Percentiles rank a stretch among this genome's conserved stretches.
Evolutionary conservation across 1,139 yeast genomes (phyloP).

Genomic region (Dujonia santamariae): DNA sequence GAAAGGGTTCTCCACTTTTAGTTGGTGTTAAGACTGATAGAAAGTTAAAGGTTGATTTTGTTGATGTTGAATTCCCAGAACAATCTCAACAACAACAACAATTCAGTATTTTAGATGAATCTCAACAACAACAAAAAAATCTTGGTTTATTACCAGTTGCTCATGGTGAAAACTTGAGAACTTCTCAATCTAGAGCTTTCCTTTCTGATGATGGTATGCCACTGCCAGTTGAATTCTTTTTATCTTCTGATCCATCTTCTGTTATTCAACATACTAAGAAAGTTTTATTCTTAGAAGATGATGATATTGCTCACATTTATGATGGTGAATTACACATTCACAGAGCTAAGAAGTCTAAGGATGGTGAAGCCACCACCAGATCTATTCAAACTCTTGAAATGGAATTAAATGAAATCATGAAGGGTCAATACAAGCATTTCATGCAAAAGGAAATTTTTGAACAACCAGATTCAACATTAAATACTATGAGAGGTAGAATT

Average conservation of each 20-base stretch:
- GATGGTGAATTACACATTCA: slow-evolving; percentile 99
- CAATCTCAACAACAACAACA: slow-evolving; percentile 12
- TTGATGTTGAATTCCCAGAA: slow-evolving; percentile 94
- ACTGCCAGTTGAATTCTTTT: slow-evolving; percentile 91
- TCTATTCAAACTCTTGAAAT: slow-evolving; percentile 94
- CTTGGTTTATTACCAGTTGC: slow-evolving; percentile 36
- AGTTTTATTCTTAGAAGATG: slow-evolving; percentile 94
- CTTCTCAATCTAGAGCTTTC: slow-evolving; percentile 91
- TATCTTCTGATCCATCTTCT: slow-evolving; percentile 98
- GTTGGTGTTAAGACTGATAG: slow-evolving; percentile 96
- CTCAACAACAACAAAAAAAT: slow-evolving; percentile 12
- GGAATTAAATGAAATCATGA: slow-evolving; percentile 97
- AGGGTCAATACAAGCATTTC: slow-evolving; percentile 92
- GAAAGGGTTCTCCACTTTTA: slow-evolving; percentile 96
- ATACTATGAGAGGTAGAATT: slow-evolving; percentile 99
- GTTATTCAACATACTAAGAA: slow-evolving; percentile 96
- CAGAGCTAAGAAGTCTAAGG: slow-evolving; percentile 80
- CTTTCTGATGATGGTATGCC: slow-evolving; percentile 89
- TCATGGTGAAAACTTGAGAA: slow-evolving; percentile 61
- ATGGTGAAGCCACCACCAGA: slow-evolving; percentile 89
- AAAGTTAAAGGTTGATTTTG: slow-evolving; percentile 95
- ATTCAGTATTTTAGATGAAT: slow-evolving; percentile 9
- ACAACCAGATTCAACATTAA: slow-evolving; percentile 97
- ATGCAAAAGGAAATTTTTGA: slow-evolving; percentile 99
- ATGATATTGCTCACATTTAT: slow-evolving; percentile 96